Evolutionary conservation across 2,329 filamentous ascomycete species (phyloP), one percentile per base, ranked within the genome.

Genomic region (Penicillium digitatum): DNA sequence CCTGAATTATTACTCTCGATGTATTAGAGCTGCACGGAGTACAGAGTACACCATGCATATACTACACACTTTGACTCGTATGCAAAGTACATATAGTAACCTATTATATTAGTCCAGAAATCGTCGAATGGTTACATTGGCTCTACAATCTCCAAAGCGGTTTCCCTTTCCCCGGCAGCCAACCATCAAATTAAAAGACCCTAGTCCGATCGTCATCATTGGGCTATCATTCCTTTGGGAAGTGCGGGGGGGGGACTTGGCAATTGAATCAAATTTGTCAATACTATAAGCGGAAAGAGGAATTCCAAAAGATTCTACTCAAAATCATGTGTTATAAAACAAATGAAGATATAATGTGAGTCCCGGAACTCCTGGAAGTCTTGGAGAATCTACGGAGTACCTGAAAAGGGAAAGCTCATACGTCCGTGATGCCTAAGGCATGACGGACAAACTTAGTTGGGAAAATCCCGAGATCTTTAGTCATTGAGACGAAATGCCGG

Each of bases 401-500:
- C 43, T 22, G 9, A 24, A 45, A 45, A 8, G 48, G 24, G 24
- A 39, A 34, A 48, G 24, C 37, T 34, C 27, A 34, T 20, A 50
- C 20, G 37, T 53, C 43, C 10, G 22, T 5, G 6, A 3, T 29
- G 50, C 49, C 52, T 58, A 14, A 57, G 55, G 52, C 16, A 26
- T 5, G 11, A 32, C 38, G 61, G 62, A 55, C 51, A 61, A 65
- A 56, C 57, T 54, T 18, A 57, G 56, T 57, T 35, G 35, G 58
- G 58, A 64, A 59, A 49, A 46, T 16, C 39, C 59, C 62, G 62
- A 62, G 55, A 58, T 55, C 56, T 52, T 56, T 56, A 56, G 51
- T 59, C 63, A 58, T 55, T 58, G 42, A 26, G n/a, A n/a, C n/a
- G 54, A 45, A 29, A 24, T n/a, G 43, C 18, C 29, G 26, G 48